These are phyloP conservation scores for Trichophyton benhamiae DNA, from an alignment of 2,329 filamentous ascomycete genomes.

Conservation along the genomic window DNA sequence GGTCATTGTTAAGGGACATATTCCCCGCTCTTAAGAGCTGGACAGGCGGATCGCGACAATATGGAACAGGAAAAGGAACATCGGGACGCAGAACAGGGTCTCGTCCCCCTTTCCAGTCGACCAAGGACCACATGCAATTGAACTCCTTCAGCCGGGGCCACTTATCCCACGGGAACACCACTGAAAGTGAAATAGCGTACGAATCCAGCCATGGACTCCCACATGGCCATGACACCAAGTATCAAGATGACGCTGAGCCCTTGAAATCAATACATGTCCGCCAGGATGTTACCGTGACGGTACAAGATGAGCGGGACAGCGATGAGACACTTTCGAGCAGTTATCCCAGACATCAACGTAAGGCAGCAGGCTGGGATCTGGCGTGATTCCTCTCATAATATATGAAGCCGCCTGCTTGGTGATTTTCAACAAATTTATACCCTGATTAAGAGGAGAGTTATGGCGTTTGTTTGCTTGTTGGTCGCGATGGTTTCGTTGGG, in stretches of 20 bases:
- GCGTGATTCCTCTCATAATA: not conserved
- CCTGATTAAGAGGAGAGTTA: not conserved
- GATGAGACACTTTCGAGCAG: not conserved
- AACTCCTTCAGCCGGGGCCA: not conserved
- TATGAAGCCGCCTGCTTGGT: not conserved
- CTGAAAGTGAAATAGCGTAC: not conserved
- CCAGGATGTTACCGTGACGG: constrained; percentile 29
- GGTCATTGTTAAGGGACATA: constrained; percentile 39
- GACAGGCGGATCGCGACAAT: constrained; percentile 28
- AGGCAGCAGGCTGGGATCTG: not conserved
- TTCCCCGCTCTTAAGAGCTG: constrained; percentile 34
- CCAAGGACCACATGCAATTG: not conserved
- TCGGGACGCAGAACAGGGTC: constrained; percentile 15
- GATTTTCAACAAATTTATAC: not conserved
- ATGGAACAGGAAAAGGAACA: not conserved
- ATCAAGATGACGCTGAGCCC: constrained; percentile 17
- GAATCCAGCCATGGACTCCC: not conserved
- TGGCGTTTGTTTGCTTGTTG: not conserved
- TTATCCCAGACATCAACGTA: not conserved
- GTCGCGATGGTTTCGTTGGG: not conserved
- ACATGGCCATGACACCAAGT: not conserved
- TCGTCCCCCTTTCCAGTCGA: not conserved
- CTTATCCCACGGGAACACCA: not conserved
- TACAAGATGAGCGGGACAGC: constrained; percentile 9
- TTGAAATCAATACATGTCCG: constrained; percentile 27